Conservation (phyloP, 2,329 filamentous ascomycete genomes). For the Cladorrhinum sp. region DNA sequence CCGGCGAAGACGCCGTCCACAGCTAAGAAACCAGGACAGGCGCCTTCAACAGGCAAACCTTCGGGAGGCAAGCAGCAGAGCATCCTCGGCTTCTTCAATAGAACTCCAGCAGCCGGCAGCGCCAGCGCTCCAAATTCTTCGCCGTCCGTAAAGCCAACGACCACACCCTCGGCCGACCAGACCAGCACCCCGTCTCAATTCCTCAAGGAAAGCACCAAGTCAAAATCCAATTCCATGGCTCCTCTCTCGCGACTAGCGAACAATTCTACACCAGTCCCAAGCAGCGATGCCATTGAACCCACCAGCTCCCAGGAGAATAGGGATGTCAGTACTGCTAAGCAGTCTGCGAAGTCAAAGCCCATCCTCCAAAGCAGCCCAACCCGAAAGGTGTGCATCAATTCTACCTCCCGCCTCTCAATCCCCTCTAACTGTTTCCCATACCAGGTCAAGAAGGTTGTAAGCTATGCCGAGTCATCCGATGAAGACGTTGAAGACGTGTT, state of each 20-base stretch:
- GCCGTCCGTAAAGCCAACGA: slow-evolving; percentile 28
- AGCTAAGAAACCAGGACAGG: slow-evolving; percentile 41
- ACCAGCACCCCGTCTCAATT: slow-evolving; percentile 35
- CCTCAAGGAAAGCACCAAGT: slow-evolving; percentile 48
- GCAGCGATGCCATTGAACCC: slow-evolving; percentile 70
- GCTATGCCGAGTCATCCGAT: slow-evolving; percentile 82
- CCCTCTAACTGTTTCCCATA: background rate
- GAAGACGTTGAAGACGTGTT: slow-evolving; percentile 76
- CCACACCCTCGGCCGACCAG: slow-evolving; percentile 21
- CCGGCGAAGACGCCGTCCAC: slow-evolving; percentile 35
- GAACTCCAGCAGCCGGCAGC: slow-evolving; percentile 43
- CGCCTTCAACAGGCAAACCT: slow-evolving; percentile 50
- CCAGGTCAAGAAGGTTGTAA: slow-evolving; percentile 59
- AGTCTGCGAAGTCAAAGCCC: slow-evolving; percentile 33
- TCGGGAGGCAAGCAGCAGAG: slow-evolving; percentile 58
- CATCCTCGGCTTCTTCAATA: slow-evolving; percentile 78
- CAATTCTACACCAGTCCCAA: slow-evolving; percentile 70
- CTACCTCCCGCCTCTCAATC: background rate
- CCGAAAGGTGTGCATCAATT: slow-evolving; percentile 60
- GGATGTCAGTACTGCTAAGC: slow-evolving; percentile 42
- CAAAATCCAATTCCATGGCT: slow-evolving; percentile 44
- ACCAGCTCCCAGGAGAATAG: slow-evolving; percentile 67
- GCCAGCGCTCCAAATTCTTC: slow-evolving; percentile 34
- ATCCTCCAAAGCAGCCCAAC: slow-evolving; percentile 67
- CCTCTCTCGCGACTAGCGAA: slow-evolving; percentile 36